Percentiles rank a stretch among this genome's conserved stretches.
These are phyloP conservation scores for Plenodomus lindquistii DNA, from an alignment of 2,329 filamentous ascomycete genomes.

Conservation along the genomic window DNA sequence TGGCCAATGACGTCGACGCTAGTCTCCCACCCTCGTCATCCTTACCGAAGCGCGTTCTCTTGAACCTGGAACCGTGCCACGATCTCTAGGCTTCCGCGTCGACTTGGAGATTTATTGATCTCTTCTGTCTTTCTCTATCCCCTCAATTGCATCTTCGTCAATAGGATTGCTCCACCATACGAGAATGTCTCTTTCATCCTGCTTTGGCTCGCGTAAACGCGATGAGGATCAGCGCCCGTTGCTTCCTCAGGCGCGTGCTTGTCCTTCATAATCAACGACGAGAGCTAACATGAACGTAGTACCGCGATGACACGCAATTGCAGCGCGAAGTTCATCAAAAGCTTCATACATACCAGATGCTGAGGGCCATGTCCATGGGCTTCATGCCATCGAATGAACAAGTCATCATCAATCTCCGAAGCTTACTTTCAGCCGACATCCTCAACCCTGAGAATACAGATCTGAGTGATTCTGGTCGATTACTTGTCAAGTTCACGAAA, in stretches of 20 bases:
- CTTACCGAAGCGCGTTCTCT: slow-evolving; percentile 6
- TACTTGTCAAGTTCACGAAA: slow-evolving; percentile 71
- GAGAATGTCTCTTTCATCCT: slow-evolving; percentile 60
- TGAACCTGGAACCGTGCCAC: not conserved
- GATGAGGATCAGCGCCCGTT: slow-evolving; percentile 71
- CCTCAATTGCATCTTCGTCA: slow-evolving; percentile 3
- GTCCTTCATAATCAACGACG: not conserved
- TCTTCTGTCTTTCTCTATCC: not conserved
- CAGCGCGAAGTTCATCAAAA: slow-evolving; percentile 77
- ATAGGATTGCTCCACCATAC: not conserved
- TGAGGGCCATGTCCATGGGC: slow-evolving; percentile 77
- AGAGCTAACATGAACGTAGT: slow-evolving; percentile 40
- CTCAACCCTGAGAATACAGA: slow-evolving; percentile 75
- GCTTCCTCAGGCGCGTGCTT: slow-evolving; percentile 61
- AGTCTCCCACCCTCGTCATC: slow-evolving; percentile 9
- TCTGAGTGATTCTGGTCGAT: slow-evolving; percentile 76
- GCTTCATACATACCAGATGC: slow-evolving; percentile 91
- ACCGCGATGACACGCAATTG: slow-evolving; percentile 77
- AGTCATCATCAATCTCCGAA: slow-evolving; percentile 75
- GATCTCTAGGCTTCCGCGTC: not conserved
- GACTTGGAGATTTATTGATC: not conserved
- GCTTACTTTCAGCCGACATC: slow-evolving; percentile 74
- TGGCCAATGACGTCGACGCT: slow-evolving; percentile 10
- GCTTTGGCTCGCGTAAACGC: slow-evolving; percentile 63
- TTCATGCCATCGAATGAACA: slow-evolving; percentile 95